These are phyloP conservation scores for Ocimum tenuiflorum DNA, from an alignment of 257 asterid genomes.

Conservation along the genomic window DNA sequence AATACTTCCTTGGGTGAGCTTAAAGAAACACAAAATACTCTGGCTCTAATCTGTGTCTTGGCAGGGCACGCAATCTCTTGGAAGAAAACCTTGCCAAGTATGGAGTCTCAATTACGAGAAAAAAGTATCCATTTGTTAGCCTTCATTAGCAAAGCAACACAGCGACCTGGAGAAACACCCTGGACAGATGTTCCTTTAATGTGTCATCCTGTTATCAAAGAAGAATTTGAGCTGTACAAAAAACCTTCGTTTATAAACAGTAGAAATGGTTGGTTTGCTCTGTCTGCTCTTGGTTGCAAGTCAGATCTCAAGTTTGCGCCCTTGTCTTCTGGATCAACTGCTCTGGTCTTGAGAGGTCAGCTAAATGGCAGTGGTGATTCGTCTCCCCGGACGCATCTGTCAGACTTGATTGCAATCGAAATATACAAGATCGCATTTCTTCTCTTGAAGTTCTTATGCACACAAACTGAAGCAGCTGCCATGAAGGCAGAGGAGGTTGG, in stretches of 20 bases:
- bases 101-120: conserved; percentile 78
- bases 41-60: conserved; percentile 63
- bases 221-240: conserved; percentile 72
- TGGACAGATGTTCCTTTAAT: conserved; percentile 47
- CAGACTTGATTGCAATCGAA: conserved; percentile 68
- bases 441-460: conserved; percentile 68
- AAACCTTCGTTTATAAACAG: conserved; percentile 66
- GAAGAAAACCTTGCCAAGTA: conserved; percentile 59
- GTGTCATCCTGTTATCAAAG: conserved; percentile 61
- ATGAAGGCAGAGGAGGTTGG: conserved; percentile 85
- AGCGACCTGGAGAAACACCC: conserved; percentile 58
- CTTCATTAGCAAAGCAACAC: conserved; percentile 76
- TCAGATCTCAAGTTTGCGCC: conserved; percentile 39
- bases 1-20: conserved; percentile 56
- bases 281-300: conserved; percentile 71
- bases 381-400: conserved; percentile 46
- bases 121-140: conserved; percentile 76
- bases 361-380: conserved; percentile 24
- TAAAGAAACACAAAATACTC: conserved; percentile 66
- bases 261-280: conserved; percentile 82
- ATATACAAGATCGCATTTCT: conserved; percentile 66
- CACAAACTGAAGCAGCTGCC: conserved; percentile 75
- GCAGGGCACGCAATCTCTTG: conserved; percentile 66
- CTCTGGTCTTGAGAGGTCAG: conserved; percentile 49
- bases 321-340: conserved; percentile 37